phyloP scores from a whole-genome alignment of 257 asterid genomes.

The Solanum phureja region DNA sequence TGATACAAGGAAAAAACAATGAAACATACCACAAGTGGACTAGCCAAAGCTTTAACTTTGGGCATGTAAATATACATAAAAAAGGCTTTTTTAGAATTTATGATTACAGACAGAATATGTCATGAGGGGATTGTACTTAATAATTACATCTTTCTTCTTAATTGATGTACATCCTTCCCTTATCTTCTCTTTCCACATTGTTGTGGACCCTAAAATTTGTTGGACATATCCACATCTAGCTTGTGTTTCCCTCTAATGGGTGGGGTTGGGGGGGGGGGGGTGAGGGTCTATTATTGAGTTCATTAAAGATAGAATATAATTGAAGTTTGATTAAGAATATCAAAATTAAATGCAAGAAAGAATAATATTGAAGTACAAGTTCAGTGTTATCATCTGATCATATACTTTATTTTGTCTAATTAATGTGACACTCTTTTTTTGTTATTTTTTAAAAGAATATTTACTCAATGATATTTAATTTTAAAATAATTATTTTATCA shows the following conservation, averaged over 20 bases:
- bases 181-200: constrained; percentile 10
- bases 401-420: neutral
- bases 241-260: neutral
- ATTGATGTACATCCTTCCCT: neutral
- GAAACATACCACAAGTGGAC: constrained; percentile 3
- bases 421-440: neutral
- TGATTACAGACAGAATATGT: constrained; percentile 13
- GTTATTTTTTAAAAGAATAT: neutral
- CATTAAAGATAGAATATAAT: neutral
- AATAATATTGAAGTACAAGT: neutral
- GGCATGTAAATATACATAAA: neutral
- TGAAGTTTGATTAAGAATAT: neutral
- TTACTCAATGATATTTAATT: neutral
- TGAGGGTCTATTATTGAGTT: neutral
- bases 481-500: neutral
- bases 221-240: neutral
- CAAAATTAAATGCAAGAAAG: neutral
- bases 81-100: constrained; percentile 6
- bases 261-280: no score
- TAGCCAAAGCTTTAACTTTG: constrained; percentile 20
- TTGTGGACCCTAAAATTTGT: constrained; percentile 18
- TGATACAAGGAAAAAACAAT: neutral
- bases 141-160: neutral
- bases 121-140: neutral
- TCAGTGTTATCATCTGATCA: neutral